Percentiles rank a stretch among this genome's conserved stretches.
These are phyloP conservation scores for Verbena officinalis DNA, from an alignment of 257 asterid genomes.

Conservation along the genomic window DNA sequence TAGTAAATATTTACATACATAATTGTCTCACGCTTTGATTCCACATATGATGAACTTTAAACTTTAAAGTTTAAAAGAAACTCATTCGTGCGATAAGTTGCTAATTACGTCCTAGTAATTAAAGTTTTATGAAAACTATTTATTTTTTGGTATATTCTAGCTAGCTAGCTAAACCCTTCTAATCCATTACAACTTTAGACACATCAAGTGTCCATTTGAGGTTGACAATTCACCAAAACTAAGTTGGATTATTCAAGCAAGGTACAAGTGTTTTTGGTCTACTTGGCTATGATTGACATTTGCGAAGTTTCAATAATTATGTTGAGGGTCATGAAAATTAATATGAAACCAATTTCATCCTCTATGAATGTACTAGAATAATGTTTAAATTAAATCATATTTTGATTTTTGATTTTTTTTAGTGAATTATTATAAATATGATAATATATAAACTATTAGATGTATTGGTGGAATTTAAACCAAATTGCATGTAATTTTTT, in stretches of 20 bases:
- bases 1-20: not conserved
- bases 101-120: not conserved
- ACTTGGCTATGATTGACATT: conserved; percentile 6
- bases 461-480: too few relatives aligned
- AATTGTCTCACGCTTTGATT: not conserved
- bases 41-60: not conserved
- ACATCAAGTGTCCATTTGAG: not conserved
- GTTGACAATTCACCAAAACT: conserved; percentile 9
- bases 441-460: too few relatives aligned
- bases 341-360: conserved; percentile 4
- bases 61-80: too few relatives aligned
- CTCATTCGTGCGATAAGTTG: not conserved
- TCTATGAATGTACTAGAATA: too few relatives aligned
- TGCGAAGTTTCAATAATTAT: conserved; percentile 15
- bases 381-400: too few relatives aligned
- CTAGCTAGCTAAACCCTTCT: too few relatives aligned
- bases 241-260: not conserved
- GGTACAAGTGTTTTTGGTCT: not conserved
- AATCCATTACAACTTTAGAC: not conserved
- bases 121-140: too few relatives aligned
- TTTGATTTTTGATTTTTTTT: too few relatives aligned
- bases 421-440: too few relatives aligned
- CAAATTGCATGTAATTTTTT: too few relatives aligned
- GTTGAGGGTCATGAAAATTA: not conserved
- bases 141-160: not conserved